A percentile compares a stretch with the other conserved stretches of the same genome.
phyloP scores from a whole-genome alignment of 345 rosid species.

The Arabis alpina region DNA sequence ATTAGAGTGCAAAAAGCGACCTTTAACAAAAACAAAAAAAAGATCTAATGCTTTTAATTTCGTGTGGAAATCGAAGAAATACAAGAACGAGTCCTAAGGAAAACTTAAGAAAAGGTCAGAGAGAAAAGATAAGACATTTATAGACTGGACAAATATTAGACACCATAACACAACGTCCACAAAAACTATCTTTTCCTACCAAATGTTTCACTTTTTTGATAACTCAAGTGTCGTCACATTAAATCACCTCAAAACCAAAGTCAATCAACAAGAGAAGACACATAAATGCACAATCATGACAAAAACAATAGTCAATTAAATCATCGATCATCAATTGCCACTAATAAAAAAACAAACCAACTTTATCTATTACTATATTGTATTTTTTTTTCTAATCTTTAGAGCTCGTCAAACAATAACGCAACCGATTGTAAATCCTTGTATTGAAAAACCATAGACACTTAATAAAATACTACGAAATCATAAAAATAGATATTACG shows the following conservation, averaged over 20 bases:
- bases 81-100: not conserved
- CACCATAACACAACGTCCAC: constrained; percentile 27
- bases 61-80: not conserved
- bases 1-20: not conserved
- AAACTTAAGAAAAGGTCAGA: not conserved
- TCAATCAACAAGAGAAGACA: not conserved
- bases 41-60: not conserved
- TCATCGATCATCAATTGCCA: not conserved
- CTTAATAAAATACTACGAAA: too few relatives aligned
- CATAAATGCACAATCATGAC: not conserved
- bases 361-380: not conserved
- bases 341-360: not conserved
- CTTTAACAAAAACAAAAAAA: not conserved
- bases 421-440: constrained; percentile 33
- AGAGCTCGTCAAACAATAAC: constrained; percentile 25
- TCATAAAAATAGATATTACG: not conserved
- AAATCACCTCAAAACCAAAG: constrained; percentile 16
- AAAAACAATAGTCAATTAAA: not conserved
- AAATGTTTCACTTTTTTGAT: not conserved
- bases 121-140: not conserved
- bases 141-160: not conserved
- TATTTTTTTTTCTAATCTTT: not conserved
- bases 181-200: not conserved
- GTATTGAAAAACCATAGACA: not conserved
- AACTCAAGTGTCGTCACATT: not conserved